Conservation (phyloP, 345 rosid genomes). For the Syzygium aqueum region DNA sequence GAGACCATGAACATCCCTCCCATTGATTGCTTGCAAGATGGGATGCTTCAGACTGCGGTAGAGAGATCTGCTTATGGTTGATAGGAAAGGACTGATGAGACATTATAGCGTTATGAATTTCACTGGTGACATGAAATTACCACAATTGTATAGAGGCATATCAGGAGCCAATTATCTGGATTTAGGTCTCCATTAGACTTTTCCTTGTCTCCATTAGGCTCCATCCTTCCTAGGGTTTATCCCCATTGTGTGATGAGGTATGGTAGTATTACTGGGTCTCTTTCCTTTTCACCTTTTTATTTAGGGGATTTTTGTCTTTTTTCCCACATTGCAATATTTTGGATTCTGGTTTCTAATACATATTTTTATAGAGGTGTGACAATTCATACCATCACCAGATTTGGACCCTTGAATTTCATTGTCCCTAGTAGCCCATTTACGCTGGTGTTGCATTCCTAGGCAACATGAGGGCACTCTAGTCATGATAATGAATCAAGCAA, state of each 20-base stretch:
- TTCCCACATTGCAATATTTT: slow-evolving; percentile 1
- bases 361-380: background rate
- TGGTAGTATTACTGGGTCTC: slow-evolving; percentile 2
- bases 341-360: background rate
- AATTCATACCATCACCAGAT: background rate
- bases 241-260: slow-evolving; percentile 54
- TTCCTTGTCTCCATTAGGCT: slow-evolving; percentile 7
- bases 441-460: background rate
- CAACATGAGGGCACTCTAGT: background rate
- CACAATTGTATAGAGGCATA: background rate
- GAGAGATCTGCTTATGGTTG: slow-evolving; percentile 30
- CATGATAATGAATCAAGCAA: background rate
- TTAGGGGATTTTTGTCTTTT: background rate
- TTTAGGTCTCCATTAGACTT: slow-evolving; percentile 4
- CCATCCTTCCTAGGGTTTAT: slow-evolving; percentile 60
- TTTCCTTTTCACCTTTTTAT: background rate
- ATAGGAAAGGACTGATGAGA: slow-evolving; percentile 1
- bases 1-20: slow-evolving; percentile 83
- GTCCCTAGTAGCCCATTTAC: background rate
- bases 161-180: background rate
- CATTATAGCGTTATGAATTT: background rate
- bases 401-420: background rate
- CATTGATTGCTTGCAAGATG: slow-evolving; percentile 58
- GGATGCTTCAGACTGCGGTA: slow-evolving; percentile 31
- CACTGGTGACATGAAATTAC: background rate